Evolutionary conservation across 1,284 basidiomycete genomes (phyloP).

Genomic region (Schizophyllum commune): DNA sequence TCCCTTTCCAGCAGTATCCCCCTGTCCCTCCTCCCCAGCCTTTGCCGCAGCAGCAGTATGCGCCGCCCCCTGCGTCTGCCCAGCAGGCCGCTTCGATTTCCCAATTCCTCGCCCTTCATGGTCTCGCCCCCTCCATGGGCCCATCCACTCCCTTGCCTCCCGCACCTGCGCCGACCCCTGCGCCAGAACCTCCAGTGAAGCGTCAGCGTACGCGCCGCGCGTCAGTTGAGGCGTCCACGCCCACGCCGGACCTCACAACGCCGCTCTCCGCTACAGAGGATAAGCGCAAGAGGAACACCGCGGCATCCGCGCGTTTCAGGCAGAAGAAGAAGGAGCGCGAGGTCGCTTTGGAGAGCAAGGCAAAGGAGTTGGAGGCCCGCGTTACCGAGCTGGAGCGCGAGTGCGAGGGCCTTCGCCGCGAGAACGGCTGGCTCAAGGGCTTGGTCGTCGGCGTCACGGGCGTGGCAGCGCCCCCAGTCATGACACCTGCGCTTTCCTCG

Average conservation of each 20-base stretch:
- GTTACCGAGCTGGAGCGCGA: conserved; percentile 84
- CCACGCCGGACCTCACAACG: conserved; percentile 23
- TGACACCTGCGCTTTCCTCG: not conserved
- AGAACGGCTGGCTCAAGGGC: conserved; percentile 94
- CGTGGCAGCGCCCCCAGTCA: conserved; percentile 29
- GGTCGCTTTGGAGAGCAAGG: conserved; percentile 81
- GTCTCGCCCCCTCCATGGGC: conserved; percentile 21
- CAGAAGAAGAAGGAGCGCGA: conserved; percentile 99
- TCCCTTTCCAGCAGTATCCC: conserved; percentile 27
- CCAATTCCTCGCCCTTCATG: conserved; percentile 56
- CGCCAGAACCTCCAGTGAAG: conserved; percentile 34
- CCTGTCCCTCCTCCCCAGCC: conserved; percentile 17
- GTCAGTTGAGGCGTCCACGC: conserved; percentile 27
- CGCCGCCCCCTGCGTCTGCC: conserved; percentile 7
- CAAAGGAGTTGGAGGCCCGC: conserved; percentile 84
- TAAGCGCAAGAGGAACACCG: conserved; percentile 93
- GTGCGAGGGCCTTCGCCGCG: conserved; percentile 83
- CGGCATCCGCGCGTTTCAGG: conserved; percentile 96
- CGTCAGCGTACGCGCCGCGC: conserved; percentile 40
- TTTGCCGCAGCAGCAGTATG: conserved; percentile 12
- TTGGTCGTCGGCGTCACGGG: conserved; percentile 86
- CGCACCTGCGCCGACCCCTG: conserved; percentile 12
- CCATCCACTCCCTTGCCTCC: conserved; percentile 15
- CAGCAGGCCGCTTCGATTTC: conserved; percentile 41
- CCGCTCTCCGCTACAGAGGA: conserved; percentile 61